Conservation (phyloP, 1,139 yeast genomes). For the Ogataea hybrid region DNA sequence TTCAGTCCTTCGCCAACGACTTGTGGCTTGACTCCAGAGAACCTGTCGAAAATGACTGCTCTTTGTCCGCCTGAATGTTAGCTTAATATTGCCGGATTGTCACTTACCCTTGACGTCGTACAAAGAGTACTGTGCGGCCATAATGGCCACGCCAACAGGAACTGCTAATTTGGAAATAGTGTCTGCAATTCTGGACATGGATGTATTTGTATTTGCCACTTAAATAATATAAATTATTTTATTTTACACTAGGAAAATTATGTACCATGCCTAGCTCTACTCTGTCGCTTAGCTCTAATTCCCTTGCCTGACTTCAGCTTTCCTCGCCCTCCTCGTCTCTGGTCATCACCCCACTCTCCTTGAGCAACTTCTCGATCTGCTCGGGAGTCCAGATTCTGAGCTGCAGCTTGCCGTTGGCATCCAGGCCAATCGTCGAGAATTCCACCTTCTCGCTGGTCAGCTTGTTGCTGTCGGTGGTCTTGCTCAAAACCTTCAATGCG, state of each 20-base stretch:
- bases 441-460: conserved; percentile 87
- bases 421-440: conserved; percentile 72
- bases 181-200: conserved; percentile 35
- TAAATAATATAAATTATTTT: conserved; percentile 2
- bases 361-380: conserved; percentile 73
- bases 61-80: conserved; percentile 63
- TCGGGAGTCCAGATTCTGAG: conserved; percentile 78
- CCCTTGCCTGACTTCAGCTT: too few relatives aligned
- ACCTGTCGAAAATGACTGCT: conserved; percentile 92
- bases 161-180: conserved; percentile 47
- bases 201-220: conserved; percentile 1
- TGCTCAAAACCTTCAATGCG: conserved; percentile 88
- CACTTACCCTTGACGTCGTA: conserved; percentile 76
- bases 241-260: conserved; percentile 1
- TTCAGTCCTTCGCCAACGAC: conserved; percentile 98
- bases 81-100: background rate
- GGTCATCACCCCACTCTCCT: conserved; percentile 59
- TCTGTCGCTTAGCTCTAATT: too few relatives aligned
- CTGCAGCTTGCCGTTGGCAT: conserved; percentile 48
- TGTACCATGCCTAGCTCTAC: conserved; percentile 3
- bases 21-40: conserved; percentile 79
- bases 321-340: conserved; percentile 39
- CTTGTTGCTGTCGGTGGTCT: conserved; percentile 89
- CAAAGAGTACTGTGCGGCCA: conserved; percentile 69
- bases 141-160: conserved; percentile 66